Evolutionary conservation across 257 asterid species (phyloP), one percentile per base, ranked within the genome.

Genomic region (Apocynum venetum): DNA sequence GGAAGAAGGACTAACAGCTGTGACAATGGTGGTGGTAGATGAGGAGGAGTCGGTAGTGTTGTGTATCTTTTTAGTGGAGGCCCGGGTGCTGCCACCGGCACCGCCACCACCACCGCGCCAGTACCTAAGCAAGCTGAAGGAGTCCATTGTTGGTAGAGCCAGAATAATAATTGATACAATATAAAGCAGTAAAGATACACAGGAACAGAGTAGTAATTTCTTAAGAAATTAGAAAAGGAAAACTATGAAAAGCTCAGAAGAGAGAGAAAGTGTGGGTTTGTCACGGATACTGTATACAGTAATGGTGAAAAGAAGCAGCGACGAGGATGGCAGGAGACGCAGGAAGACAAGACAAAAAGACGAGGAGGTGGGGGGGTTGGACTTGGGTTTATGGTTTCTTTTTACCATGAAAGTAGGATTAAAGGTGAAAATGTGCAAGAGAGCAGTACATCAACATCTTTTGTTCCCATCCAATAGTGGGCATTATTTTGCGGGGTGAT

Each of bases 141-240:
- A 82, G 48, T 83, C 87, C 89, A 86, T 86, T 6, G 87, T 81
- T 57, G 89, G 84, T 71, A 86, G 61, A 86, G 89, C 89, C 87
- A 86, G 86, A 55, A 53, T 78, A 71, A 43, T 67, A 61, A 19
- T 25, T 55, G 31, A 15, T 3, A 55, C 25, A 1, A 11, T 20
- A 8, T 66, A 38, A 56, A 67, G n/a, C 11, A 9, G 14, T 17
- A 55, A 38, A 75, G 20, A 67, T 31, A 10, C 20, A 59, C 17
- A 41, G 11, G 35, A 70, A 76, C 79, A 36, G 52, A 12, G 55
- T 14, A 31, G 35, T 36, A 25, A 25, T 20, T 20, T 6, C 10
- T 3, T 74, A 31, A 38, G 64, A 44, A 72, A 51, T 74, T 41
- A 46, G 64, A 44, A 72, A 51, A 4, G 72, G 14, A 35, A 78